phyloP scores from a whole-genome alignment of 2,329 filamentous ascomycete species.

The Paraconiothyrium brasiliense region DNA sequence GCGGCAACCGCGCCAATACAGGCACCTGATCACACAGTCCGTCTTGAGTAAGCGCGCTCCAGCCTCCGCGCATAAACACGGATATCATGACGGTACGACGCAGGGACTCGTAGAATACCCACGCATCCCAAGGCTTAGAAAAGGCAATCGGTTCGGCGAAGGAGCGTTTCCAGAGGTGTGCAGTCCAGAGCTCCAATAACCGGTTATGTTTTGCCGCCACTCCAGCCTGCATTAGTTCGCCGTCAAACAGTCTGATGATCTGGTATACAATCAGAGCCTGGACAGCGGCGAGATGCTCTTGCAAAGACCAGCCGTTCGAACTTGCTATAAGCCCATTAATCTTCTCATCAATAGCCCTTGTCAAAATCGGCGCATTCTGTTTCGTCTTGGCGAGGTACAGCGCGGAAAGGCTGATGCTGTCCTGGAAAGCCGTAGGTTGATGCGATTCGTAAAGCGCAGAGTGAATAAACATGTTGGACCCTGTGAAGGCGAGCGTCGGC shows the following conservation, averaged over 20 bases:
- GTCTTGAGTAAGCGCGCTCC: conserved; percentile 28
- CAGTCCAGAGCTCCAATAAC: conserved; percentile 39
- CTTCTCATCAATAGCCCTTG: conserved; percentile 32
- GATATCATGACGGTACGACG: conserved; percentile 42
- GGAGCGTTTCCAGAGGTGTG: conserved; percentile 40
- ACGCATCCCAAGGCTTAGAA: conserved; percentile 20
- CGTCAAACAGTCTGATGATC: conserved; percentile 42
- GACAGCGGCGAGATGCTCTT: conserved; percentile 42
- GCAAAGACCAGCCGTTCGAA: conserved; percentile 30
- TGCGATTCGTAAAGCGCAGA: conserved; percentile 28
- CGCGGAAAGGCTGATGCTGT: conserved; percentile 34
- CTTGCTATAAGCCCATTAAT: conserved; percentile 25
- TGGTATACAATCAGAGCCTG: conserved; percentile 46
- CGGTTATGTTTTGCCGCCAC: conserved; percentile 29
- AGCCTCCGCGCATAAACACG: conserved; percentile 36
- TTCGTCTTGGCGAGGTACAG: conserved; percentile 37
- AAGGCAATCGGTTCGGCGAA: conserved; percentile 30
- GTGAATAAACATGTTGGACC: conserved; percentile 37
- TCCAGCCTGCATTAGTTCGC: conserved; percentile 25
- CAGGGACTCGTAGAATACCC: conserved; percentile 42
- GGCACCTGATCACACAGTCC: conserved; percentile 37
- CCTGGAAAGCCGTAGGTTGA: conserved; percentile 38
- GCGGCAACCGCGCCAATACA: conserved; percentile 32
- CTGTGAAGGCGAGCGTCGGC: conserved; percentile 33
- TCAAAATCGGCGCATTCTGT: conserved; percentile 29